A percentile compares a stretch with the other conserved stretches of the same genome.
phyloP scores from a whole-genome alignment of 306 rosid species.

The Inga leiocalycina region DNA sequence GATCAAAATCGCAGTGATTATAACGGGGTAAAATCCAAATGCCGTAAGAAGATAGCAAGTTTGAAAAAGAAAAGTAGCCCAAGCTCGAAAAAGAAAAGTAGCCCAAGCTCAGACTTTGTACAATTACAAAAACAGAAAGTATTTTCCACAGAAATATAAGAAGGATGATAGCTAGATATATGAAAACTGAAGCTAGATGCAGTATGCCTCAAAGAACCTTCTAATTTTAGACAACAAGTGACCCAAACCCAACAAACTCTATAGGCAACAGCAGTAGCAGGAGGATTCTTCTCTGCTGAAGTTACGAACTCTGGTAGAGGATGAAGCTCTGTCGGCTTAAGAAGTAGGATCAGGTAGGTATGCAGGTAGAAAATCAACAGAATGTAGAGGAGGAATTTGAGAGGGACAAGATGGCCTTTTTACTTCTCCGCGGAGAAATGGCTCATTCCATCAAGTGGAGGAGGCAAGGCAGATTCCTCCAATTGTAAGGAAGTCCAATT shows the following conservation, averaged over 20 bases:
- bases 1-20: constrained; percentile 35
- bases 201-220: background rate
- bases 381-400: background rate
- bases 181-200: too few relatives aligned
- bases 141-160: constrained; percentile 18
- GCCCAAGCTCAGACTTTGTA: background rate
- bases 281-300: background rate
- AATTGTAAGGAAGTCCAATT: background rate
- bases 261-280: background rate
- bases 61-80: background rate
- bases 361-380: background rate
- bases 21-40: constrained; percentile 12
- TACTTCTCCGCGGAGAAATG: background rate
- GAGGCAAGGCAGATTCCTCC: background rate
- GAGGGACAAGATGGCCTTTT: background rate
- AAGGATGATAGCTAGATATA: background rate
- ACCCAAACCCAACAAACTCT: background rate
- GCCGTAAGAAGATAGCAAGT: background rate
- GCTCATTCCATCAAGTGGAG: background rate
- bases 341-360: background rate
- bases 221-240: background rate
- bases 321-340: background rate
- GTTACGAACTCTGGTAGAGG: background rate
- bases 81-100: background rate
- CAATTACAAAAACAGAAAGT: background rate